Conservation (phyloP, 2,329 filamentous ascomycete species). For the Phaeosphaeriaceae sp. region DNA sequence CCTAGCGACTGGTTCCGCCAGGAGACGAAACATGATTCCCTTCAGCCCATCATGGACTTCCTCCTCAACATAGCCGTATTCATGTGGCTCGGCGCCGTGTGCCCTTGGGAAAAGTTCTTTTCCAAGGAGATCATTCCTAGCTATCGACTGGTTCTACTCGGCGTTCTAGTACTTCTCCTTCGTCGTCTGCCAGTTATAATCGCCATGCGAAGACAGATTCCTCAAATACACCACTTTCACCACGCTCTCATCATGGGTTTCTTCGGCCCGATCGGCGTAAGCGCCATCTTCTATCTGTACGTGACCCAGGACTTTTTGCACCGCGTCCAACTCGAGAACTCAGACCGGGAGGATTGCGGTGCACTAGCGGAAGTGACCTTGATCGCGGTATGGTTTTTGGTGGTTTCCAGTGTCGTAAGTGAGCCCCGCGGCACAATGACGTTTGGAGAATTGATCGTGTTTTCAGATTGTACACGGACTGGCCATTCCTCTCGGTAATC, state of each 20-base stretch:
- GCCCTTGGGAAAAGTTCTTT: slow-evolving; percentile 77
- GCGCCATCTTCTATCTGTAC: slow-evolving; percentile 91
- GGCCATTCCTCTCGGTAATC: no score
- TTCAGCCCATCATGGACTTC: slow-evolving; percentile 97
- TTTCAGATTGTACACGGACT: no score
- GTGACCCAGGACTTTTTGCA: slow-evolving; percentile 79
- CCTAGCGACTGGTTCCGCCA: slow-evolving; percentile 68
- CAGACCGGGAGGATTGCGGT: slow-evolving; percentile 60
- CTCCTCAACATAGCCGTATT: slow-evolving; percentile 87
- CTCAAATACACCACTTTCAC: slow-evolving; percentile 74
- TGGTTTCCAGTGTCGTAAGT: no score
- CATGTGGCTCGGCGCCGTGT: slow-evolving; percentile 76
- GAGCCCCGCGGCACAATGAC: no score
- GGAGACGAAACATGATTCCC: slow-evolving; percentile 84
- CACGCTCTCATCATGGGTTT: slow-evolving; percentile 89
- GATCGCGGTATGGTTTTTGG: no score
- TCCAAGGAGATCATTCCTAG: slow-evolving; percentile 74
- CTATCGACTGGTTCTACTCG: slow-evolving; percentile 74
- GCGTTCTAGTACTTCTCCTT: slow-evolving; percentile 76
- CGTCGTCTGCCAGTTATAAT: slow-evolving; percentile 80
- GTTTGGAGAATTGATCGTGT: no score
- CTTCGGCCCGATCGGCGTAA: slow-evolving; percentile 91
- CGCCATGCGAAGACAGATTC: slow-evolving; percentile 74
- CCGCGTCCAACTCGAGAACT: no score
- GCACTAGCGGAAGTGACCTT: no score